phyloP scores from a whole-genome alignment of 495 filamentous ascomycete species.

The Clavariopsis aquatica region DNA sequence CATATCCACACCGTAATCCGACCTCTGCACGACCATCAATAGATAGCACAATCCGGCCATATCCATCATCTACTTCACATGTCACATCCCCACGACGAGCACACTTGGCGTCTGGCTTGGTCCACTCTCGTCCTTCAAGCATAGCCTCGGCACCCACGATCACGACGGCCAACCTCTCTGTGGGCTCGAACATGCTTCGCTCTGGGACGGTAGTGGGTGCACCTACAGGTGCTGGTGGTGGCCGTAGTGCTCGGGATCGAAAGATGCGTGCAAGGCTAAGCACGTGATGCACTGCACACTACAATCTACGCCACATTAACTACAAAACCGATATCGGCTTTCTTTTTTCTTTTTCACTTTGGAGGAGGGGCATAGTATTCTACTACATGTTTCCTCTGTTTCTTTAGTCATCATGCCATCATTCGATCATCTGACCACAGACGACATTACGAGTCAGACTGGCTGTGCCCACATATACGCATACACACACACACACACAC shows the following conservation, averaged over 20 bases:
- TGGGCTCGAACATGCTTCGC: neutral
- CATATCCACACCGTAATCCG: neutral
- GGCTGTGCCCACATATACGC: too few species aligned
- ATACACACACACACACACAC: too few species aligned
- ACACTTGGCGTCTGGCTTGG: neutral
- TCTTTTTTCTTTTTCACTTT: too few species aligned
- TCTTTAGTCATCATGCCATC: too few species aligned
- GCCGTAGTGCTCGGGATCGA: constrained; percentile 33
- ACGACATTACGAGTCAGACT: too few species aligned
- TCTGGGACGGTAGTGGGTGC: neutral
- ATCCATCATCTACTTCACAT: neutral
- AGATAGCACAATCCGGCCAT: neutral
- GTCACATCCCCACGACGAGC: constrained; percentile 5
- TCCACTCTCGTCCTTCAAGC: constrained; percentile 10
- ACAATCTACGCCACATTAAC: too few species aligned
- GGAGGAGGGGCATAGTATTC: too few species aligned
- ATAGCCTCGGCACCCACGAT: constrained; percentile 3
- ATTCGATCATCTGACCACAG: too few species aligned
- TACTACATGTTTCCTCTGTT: too few species aligned
- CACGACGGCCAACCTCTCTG: neutral
- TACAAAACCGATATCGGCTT: neutral
- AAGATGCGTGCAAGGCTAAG: constrained; percentile 32
- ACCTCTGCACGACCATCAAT: neutral
- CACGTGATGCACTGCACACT: constrained; percentile 5
- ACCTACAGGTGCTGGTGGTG: constrained; percentile 20